phyloP scores from a whole-genome alignment of 345 rosid genomes.

The Aegle marmelos region DNA sequence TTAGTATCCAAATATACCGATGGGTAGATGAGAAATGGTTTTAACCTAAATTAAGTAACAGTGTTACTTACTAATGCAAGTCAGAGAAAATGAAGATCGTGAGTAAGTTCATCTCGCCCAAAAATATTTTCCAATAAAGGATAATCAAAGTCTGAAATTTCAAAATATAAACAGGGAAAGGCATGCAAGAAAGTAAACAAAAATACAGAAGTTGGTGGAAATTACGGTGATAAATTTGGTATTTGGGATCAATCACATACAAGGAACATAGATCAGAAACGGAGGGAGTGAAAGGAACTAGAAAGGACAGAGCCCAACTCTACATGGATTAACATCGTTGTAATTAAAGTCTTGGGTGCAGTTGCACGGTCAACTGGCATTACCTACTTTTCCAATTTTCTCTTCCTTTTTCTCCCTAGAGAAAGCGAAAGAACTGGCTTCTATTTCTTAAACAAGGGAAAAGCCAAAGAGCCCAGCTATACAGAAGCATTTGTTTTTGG shows the following conservation, averaged over 20 bases:
- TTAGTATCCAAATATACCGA: too few relatives aligned
- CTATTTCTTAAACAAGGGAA: neutral
- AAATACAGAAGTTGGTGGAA: neutral
- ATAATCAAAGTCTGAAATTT: neutral
- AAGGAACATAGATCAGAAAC: neutral
- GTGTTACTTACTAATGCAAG: too few relatives aligned
- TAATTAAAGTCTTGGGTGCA: neutral
- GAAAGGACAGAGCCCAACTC: neutral
- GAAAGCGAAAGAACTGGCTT: neutral
- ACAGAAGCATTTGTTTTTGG: neutral
- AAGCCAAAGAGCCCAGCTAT: neutral
- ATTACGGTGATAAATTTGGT: too few relatives aligned
- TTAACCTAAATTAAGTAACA: too few relatives aligned
- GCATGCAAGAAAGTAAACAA: neutral
- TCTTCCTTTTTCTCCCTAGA: neutral
- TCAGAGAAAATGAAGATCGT: neutral
- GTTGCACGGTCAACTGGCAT: neutral
- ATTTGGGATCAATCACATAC: neutral
- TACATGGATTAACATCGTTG: neutral
- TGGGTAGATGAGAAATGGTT: too few relatives aligned
- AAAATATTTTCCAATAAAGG: neutral
- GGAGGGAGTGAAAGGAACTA: neutral
- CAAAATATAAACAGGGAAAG: neutral
- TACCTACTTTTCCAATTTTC: neutral
- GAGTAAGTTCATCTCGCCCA: neutral